Percentiles rank a stretch among this genome's conserved stretches.
Evolutionary conservation across 2,329 filamentous ascomycete species (phyloP).

Genomic region (Fusarium sp.): DNA sequence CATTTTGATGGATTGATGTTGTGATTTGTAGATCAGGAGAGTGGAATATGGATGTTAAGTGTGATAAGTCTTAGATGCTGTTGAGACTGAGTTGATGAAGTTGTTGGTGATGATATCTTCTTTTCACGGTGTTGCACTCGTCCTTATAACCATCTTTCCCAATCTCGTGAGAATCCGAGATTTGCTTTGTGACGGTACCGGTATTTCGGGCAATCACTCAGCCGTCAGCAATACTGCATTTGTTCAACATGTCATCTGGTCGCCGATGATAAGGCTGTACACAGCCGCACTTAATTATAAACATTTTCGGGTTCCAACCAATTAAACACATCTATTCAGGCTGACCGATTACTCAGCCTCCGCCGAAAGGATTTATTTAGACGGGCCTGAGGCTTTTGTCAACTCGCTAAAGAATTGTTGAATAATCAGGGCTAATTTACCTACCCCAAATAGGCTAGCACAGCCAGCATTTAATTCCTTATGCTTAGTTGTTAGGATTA

Average conservation of each 20-base stretch:
- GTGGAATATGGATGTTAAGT: not conserved
- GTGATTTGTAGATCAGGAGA: not conserved
- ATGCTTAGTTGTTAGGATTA: not conserved
- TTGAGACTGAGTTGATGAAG: not conserved
- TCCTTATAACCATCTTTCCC: not conserved
- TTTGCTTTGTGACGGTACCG: rapidly evolving
- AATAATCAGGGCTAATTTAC: not conserved
- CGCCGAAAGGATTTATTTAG: no score
- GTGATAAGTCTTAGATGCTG: rapidly evolving
- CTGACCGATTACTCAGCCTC: not conserved
- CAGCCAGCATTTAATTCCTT: not conserved
- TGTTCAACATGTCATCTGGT: not conserved
- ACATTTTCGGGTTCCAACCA: not conserved
- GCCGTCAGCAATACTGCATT: not conserved
- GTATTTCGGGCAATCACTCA: not conserved
- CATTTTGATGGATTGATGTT: not conserved
- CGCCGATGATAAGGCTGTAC: not conserved
- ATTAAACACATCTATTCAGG: not conserved
- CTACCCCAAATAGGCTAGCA: not conserved
- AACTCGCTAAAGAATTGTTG: not conserved
- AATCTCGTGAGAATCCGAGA: not conserved
- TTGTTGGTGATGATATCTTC: not conserved
- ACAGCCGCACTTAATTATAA: not conserved
- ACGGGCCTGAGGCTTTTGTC: no score
- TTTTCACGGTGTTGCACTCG: not conserved